Conservation (phyloP, 306 rosid species). For the cucumber (Cucumis sativus) region Cucumber_9930_V3 NC_026657.2:9096001-9096500, state of each 20-base stretch:
- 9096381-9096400: too few relatives aligned
- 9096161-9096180: conserved; percentile 6
- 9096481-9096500: too few relatives aligned
- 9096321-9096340: not conserved
- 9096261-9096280: not conserved
- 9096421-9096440: too few relatives aligned
- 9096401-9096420: too few relatives aligned
- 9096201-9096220: not conserved
- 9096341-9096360: not conserved
- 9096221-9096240: not conserved
- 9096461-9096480: too few relatives aligned
- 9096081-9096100: not conserved
- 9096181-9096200: not conserved
- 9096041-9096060: too few relatives aligned
- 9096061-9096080: not conserved
- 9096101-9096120: not conserved
- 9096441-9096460: too few relatives aligned
- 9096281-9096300: not conserved
- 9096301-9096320: not conserved
- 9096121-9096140: conserved; percentile 1
- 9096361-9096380: too few relatives aligned
- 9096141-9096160: not conserved
- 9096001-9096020: not conserved
- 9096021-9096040: not conserved
- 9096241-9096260: not conserved